A percentile compares a stretch with the other conserved stretches of the same genome.
Conservation (phyloP, 1,139 yeast genomes). For the Geotrichum fermentans region DNA sequence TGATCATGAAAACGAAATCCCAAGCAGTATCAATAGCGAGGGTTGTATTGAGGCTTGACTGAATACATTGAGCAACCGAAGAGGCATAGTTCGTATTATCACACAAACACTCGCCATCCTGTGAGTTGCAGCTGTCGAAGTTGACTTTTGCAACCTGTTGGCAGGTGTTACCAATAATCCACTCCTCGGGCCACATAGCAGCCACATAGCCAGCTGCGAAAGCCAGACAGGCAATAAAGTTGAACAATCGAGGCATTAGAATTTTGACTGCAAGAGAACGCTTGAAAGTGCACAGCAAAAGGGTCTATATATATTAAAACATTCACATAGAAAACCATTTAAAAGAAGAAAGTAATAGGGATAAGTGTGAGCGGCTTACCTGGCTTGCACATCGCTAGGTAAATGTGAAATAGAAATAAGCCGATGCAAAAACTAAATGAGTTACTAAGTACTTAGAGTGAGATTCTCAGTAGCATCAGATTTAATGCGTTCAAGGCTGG, state of each 20-base stretch:
- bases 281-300: no score
- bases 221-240: neutral
- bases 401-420: no score
- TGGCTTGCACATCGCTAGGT: no score
- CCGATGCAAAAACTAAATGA: no score
- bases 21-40: constrained; percentile 27
- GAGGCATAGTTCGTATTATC: constrained; percentile 30
- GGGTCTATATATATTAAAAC: no score
- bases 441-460: no score
- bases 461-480: no score
- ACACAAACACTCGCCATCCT: constrained; percentile 36
- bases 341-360: no score
- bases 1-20: constrained; percentile 31
- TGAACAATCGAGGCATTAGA: neutral
- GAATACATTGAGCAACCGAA: constrained; percentile 33
- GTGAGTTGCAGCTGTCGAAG: constrained; percentile 31
- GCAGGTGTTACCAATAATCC: constrained; percentile 36
- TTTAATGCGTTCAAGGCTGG: no score
- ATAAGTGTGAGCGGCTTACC: no score
- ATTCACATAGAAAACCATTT: no score
- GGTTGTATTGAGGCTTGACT: constrained; percentile 19
- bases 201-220: neutral
- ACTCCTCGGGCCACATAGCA: constrained; percentile 36
- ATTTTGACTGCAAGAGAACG: no score
- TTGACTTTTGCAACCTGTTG: constrained; percentile 28